phyloP scores from a whole-genome alignment of 1,139 yeast genomes.

The Debaryomyces sp. region DNA sequence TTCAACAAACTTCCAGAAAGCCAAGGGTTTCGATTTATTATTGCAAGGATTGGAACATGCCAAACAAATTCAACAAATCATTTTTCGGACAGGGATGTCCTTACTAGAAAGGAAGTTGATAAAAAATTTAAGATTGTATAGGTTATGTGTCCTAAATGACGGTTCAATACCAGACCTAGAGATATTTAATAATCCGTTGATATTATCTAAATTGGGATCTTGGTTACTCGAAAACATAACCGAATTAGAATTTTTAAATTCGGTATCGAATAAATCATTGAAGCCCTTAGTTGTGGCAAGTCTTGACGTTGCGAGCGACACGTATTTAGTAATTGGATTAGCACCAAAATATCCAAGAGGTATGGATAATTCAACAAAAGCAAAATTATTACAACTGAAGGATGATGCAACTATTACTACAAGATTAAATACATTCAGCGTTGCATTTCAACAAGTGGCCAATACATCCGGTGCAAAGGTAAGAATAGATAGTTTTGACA shows the following conservation, averaged over 20 bases:
- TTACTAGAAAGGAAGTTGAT: conserved; percentile 79
- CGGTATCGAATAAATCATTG: conserved; percentile 46
- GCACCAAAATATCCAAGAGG: conserved; percentile 83
- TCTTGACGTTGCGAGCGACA: conserved; percentile 70
- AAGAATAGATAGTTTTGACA: conserved; percentile 90
- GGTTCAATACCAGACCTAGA: conserved; percentile 75
- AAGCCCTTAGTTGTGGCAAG: conserved; percentile 90
- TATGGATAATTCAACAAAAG: conserved; percentile 46
- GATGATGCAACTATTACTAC: conserved; percentile 32
- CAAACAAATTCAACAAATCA: conserved; percentile 77
- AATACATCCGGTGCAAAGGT: conserved; percentile 83
- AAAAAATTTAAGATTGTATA: conserved; percentile 76
- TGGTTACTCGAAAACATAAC: conserved; percentile 93
- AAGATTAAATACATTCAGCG: conserved; percentile 76
- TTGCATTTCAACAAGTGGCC: conserved; percentile 88
- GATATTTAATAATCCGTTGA: conserved; percentile 82
- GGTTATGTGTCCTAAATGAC: conserved; percentile 87
- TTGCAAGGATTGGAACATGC: conserved; percentile 78
- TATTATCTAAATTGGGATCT: conserved; percentile 78
- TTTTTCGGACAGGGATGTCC: conserved; percentile 87
- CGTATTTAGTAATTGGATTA: conserved; percentile 86
- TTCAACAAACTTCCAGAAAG: conserved; percentile 27
- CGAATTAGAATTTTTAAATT: conserved; percentile 60
- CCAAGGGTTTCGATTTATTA: conserved; percentile 59
- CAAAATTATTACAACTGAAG: conserved; percentile 31